Conservation (phyloP, 148 eudicot species). For the Silene uniflora region DNA sequence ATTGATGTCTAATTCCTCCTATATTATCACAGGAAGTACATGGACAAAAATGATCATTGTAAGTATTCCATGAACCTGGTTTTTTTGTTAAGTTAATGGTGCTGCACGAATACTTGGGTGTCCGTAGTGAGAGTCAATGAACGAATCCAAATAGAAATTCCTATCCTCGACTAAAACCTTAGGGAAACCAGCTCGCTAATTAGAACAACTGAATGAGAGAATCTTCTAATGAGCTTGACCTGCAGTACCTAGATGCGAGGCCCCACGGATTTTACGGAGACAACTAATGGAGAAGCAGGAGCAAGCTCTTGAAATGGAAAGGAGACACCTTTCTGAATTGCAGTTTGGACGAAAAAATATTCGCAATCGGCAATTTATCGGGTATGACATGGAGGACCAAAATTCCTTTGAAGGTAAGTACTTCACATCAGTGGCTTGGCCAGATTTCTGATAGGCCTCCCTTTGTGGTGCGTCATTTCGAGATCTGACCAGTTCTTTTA, state of each 20-base stretch:
- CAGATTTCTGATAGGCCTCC: too few relatives aligned
- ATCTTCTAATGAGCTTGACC: conserved; percentile 2
- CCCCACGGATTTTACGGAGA: conserved; percentile 45
- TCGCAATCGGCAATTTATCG: conserved; percentile 30
- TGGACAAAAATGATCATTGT: conserved; percentile 37
- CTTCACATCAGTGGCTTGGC: neutral
- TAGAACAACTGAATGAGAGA: too few relatives aligned
- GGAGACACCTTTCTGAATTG: conserved; percentile 42
- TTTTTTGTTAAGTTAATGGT: neutral
- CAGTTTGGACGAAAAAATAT: conserved; percentile 35
- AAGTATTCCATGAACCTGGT: conserved; percentile 32
- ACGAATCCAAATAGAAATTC: neutral
- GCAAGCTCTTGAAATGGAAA: conserved; percentile 45
- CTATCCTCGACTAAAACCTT: neutral
- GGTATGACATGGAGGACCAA: conserved; percentile 39
- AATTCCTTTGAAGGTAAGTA: conserved; percentile 35
- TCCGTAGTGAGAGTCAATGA: too few relatives aligned
- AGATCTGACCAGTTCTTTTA: neutral
- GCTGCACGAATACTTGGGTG: too few relatives aligned
- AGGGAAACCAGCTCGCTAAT: too few relatives aligned
- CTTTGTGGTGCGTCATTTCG: neutral
- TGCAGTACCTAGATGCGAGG: conserved; percentile 34
- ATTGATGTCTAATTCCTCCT: neutral
- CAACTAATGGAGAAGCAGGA: conserved; percentile 52
- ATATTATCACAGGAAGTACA: conserved; percentile 38